Base-by-base conservation (phyloP, 2,329 filamentous ascomycete species). In the Lomentospora prolificans region DNA sequence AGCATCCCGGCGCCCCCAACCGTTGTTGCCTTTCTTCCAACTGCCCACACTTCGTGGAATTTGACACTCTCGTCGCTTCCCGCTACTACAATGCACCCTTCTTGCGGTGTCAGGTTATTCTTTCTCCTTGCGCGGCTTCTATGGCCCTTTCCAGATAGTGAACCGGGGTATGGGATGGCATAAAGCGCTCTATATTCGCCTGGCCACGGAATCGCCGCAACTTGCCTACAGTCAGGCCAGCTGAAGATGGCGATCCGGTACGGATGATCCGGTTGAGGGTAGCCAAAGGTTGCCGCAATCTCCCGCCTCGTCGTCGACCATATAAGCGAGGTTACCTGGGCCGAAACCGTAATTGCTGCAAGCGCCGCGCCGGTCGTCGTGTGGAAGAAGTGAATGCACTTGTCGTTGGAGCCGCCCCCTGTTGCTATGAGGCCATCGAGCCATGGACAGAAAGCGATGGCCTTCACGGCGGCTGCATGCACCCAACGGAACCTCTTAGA, bases 361-460 rank as follows among this genome's bases (percentile, higher is more conserved):
- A 99, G 79, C 57, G 85, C 84, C 2, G 89, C 83, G 3, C 92
- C 94, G 0, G 90, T 91, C 19, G 79, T 78, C 1, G 89, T 87
- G 69, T 97, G 91, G 69, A 87, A 96, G 73, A 99, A 99, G 70
- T 95, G 91, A 57, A 99, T 96, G 67, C 90, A 90, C 63, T 90
- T 89, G 72, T 99, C 92, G 64, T 95, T 95, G 50, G 89, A 92
- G 24, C 94, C 94, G 39, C 94, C 92, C 3, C 94, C 90, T 1
- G 92, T 95, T 12, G 94, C 94, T 39, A 99, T 71, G 3, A 99
- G 78, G 3, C 86, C 87, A 24, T 87, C 82, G 57, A 92, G 87
- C 92, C 91, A 99, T 0, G 94, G 92, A 60, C 92, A 95, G 70
- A 97, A 97, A 2, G 94, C 90, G 62, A 97, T 94, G 30, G 94